Base-by-base conservation (phyloP, 805 yeast species). In the Spathaspora girioi region DNA sequence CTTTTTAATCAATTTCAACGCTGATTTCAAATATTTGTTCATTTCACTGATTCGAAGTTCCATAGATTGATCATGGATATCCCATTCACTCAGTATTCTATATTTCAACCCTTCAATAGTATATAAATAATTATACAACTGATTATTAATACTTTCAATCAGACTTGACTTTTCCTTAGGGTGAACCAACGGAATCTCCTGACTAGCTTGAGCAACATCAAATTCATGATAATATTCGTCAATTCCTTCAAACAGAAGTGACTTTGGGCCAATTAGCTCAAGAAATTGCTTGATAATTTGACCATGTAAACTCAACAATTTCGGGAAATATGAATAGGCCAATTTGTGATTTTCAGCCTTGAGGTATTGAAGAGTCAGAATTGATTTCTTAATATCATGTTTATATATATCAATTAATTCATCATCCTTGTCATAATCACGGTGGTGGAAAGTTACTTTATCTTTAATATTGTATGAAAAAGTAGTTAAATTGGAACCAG, bases 281-380 rank as follows among this genome's bases (percentile, higher is more conserved):
- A 64, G 56, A 50, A 73, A 71, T 2, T 62, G 50, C 18, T 66
- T 66, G 10, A 69, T 59, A 5, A 69, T 57, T 31, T 62, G 65
- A 47, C 66, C 53, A 20, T 72, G 66, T 5, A 63, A 56, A 20
- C 72, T 67, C 58, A 79, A 65, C 10, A 71, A 38, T 9, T 50
- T 47, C 19, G 70, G 69, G 65, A 71, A 64, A 52, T 67, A 59
- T 23, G 54, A 42, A 46, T 57, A 51, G n/a, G 63, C 56, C 43
- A 63, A 44, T 45, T 62, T 52, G 35, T 59, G 56, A 32, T 69
- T 59, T 48, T 70, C 75, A 19, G 54, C 41, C 8, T 51, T 54
- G 17, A 79, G 53, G 52, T 66, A 79, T 45, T 71, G 70, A 38
- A 80, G 59, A 1, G 81, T 84, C 18, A 74, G 71, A 29, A 73